Evolutionary conservation across 2,329 filamentous ascomycete species (phyloP).

Genomic region (Aspergillus ibericus): DNA sequence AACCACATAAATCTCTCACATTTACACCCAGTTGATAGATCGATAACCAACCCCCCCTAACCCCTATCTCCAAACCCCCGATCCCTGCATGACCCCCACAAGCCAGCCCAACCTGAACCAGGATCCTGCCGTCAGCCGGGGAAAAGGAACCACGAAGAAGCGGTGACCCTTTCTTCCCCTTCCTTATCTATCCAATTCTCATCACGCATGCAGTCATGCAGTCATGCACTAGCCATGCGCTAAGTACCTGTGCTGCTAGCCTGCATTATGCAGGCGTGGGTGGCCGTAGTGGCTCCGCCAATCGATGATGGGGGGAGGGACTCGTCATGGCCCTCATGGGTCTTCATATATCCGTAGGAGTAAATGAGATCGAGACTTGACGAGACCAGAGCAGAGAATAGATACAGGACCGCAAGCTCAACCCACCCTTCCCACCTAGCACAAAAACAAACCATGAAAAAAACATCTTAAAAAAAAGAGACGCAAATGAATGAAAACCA

Average conservation of each 20-base stretch:
- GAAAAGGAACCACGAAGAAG: neutral
- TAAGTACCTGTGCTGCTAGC: too few relatives aligned
- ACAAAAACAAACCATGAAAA: neutral
- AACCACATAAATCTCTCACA: too few relatives aligned
- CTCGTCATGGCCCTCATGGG: too few relatives aligned
- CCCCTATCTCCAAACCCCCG: neutral
- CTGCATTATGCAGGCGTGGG: too few relatives aligned
- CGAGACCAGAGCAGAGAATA: neutral
- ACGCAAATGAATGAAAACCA: neutral
- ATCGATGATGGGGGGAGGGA: too few relatives aligned
- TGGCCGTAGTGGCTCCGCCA: too few relatives aligned
- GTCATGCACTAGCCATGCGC: too few relatives aligned
- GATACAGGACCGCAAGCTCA: neutral
- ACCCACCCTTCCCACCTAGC: neutral
- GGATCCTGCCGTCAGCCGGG: neutral
- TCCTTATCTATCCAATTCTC: too few relatives aligned
- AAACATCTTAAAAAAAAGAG: neutral
- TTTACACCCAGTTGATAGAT: neutral
- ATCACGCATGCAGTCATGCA: too few relatives aligned
- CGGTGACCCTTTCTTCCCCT: neutral
- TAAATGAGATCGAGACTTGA: too few relatives aligned
- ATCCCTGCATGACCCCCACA: neutral
- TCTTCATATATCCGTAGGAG: too few relatives aligned
- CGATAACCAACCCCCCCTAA: too few relatives aligned
- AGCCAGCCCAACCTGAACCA: neutral